phyloP scores from a whole-genome alignment of 164 flowering plant genomes.

The Vitis cinerea region DNA sequence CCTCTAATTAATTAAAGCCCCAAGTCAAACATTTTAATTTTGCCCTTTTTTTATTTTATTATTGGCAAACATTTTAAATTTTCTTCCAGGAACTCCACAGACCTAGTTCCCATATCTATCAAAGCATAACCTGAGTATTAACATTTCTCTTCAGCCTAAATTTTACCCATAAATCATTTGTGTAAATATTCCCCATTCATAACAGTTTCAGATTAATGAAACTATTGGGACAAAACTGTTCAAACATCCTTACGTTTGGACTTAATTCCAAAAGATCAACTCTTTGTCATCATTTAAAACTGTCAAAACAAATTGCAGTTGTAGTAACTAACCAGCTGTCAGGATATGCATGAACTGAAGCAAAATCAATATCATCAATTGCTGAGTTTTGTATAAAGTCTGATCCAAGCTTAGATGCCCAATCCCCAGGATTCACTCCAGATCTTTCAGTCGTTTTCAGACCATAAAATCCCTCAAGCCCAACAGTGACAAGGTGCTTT shows the following conservation, averaged over 20 bases:
- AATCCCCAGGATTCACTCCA: slow-evolving; percentile 54
- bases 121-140: too few species aligned
- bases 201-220: not conserved
- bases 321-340: slow-evolving; percentile 56
- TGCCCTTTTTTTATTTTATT: too few species aligned
- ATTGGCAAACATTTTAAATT: too few species aligned
- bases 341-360: slow-evolving; percentile 69
- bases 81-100: too few species aligned
- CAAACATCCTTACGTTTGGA: too few species aligned
- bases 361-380: slow-evolving; percentile 55
- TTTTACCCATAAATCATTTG: too few species aligned
- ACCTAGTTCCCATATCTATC: too few species aligned
- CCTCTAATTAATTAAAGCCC: too few species aligned
- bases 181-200: too few species aligned
- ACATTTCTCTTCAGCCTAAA: too few species aligned
- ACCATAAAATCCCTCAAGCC: slow-evolving; percentile 68
- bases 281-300: not conserved
- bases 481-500: slow-evolving; percentile 66
- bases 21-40: too few species aligned
- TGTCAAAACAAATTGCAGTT: not conserved
- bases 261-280: too few species aligned
- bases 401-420: slow-evolving; percentile 64
- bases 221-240: not conserved
- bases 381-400: slow-evolving; percentile 61
- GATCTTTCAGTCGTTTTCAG: slow-evolving; percentile 26